Conservation (phyloP, 192 early-diverging fungal genomes). For the Gryganskiella cystojenkinii region DNA sequence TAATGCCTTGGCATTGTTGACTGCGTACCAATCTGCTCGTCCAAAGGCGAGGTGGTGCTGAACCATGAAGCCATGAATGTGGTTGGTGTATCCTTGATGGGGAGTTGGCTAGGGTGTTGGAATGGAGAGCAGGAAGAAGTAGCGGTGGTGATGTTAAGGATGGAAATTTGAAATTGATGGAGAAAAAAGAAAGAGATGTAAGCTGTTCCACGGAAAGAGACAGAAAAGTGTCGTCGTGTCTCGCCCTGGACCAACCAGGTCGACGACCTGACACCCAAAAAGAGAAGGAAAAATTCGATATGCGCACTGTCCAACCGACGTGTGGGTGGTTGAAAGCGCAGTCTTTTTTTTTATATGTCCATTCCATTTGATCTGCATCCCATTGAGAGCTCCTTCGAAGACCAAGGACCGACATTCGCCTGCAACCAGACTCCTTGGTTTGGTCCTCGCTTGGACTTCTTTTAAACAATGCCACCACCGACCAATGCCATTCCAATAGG, state of each 20-base stretch:
- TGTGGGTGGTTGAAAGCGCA: too few relatives aligned
- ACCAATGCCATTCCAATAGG: constrained; percentile 24
- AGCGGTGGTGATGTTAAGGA: not conserved
- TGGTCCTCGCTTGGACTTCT: not conserved
- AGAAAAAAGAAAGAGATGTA: not conserved
- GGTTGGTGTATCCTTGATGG: not conserved
- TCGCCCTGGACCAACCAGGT: too few relatives aligned
- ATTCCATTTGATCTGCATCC: not conserved
- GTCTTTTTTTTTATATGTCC: not conserved
- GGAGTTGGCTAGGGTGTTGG: not conserved
- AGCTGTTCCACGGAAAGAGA: not conserved
- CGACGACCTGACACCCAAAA: not conserved
- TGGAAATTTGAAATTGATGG: not conserved
- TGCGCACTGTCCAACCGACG: not conserved
- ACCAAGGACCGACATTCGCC: too few relatives aligned
- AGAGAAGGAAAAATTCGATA: too few relatives aligned
- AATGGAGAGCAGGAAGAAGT: not conserved
- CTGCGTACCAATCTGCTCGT: constrained; percentile 60
- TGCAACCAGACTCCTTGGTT: not conserved
- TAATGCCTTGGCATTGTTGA: not conserved
- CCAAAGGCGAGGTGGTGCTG: constrained; percentile 38
- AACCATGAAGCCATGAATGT: constrained; percentile 28
- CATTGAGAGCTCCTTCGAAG: too few relatives aligned
- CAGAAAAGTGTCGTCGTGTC: too few relatives aligned
- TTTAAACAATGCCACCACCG: not conserved